phyloP scores from a whole-genome alignment of 768 basidiomycete genomes.

The Lactifluus piperatus region DNA sequence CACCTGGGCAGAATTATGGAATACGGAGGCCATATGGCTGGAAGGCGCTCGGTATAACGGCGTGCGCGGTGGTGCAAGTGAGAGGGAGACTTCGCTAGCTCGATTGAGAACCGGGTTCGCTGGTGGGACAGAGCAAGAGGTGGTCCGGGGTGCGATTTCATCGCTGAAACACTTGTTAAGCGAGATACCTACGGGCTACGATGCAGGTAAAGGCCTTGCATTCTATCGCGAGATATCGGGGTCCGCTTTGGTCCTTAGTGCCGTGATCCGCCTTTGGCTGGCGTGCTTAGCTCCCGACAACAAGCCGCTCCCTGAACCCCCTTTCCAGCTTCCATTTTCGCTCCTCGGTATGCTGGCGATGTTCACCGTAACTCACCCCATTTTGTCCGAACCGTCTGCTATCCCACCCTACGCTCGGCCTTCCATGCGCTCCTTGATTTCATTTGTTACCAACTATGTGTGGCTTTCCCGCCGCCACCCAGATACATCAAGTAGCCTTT shows the following conservation, averaged over 20 bases:
- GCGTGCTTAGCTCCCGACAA: slow-evolving; percentile 43
- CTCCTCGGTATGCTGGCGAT: slow-evolving; percentile 47
- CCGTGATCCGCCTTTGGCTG: slow-evolving; percentile 55
- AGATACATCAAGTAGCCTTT: slow-evolving; percentile 44
- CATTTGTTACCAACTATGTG: slow-evolving; percentile 46
- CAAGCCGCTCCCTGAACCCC: slow-evolving; percentile 39
- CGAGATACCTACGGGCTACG: slow-evolving; percentile 8
- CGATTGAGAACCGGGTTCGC: slow-evolving; percentile 36
- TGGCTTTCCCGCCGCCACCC: slow-evolving; percentile 51
- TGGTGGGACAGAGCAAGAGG: slow-evolving; percentile 22
- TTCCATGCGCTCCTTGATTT: slow-evolving; percentile 45
- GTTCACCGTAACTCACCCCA: slow-evolving; percentile 37
- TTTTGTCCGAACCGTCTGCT: slow-evolving; percentile 36
- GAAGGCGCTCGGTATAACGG: slow-evolving; percentile 73
- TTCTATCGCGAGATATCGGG: slow-evolving; percentile 27
- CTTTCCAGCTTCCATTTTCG: slow-evolving; percentile 53
- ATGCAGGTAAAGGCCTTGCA: slow-evolving; percentile 5
- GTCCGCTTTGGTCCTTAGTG: slow-evolving; percentile 33
- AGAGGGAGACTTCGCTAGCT: slow-evolving; percentile 36
- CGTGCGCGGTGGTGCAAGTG: slow-evolving; percentile 52
- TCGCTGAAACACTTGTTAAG: slow-evolving; percentile 19
- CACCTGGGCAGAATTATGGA: slow-evolving; percentile 38
- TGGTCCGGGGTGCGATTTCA: slow-evolving; percentile 22
- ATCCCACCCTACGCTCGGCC: slow-evolving; percentile 27
- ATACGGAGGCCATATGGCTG: slow-evolving; percentile 55